A percentile compares a stretch with the other conserved stretches of the same genome.
Conservation (phyloP, 164 flowering plant genomes). For the Nymphaea thermarum region DNA sequence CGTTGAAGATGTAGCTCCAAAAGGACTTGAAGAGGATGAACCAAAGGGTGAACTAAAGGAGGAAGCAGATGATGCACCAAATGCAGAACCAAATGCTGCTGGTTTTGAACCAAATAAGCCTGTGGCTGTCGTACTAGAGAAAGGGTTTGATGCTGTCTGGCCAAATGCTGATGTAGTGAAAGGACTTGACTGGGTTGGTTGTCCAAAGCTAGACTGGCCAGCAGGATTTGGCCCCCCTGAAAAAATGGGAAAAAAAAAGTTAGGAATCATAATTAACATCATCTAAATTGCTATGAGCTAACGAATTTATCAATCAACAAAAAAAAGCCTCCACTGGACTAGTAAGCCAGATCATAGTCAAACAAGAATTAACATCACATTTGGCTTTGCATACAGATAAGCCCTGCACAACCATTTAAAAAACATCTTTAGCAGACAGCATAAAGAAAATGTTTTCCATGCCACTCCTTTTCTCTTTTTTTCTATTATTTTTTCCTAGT, state of each 20-base stretch:
- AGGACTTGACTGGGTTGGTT: conserved; percentile 33
- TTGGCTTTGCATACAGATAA: no score
- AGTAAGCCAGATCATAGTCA: no score
- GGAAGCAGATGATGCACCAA: conserved; percentile 41
- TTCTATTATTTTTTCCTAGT: no score
- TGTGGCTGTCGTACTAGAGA: conserved; percentile 39
- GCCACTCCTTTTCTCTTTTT: no score
- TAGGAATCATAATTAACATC: no score
- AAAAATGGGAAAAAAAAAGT: not conserved
- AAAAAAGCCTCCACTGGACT: no score
- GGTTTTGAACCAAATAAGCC: conserved; percentile 59
- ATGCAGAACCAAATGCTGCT: conserved; percentile 29
- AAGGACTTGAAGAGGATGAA: conserved; percentile 35
- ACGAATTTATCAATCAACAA: no score
- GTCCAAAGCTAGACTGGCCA: conserved; percentile 52
- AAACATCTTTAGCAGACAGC: no score
- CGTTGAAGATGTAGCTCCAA: conserved; percentile 44
- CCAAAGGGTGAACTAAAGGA: conserved; percentile 52
- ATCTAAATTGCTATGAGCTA: no score
- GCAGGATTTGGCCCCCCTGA: conserved; percentile 84
- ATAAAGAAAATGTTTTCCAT: no score
- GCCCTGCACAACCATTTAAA: no score
- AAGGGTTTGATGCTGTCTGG: conserved; percentile 57
- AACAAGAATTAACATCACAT: no score
- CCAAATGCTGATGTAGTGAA: conserved; percentile 45